These are phyloP conservation scores for Hypoxylon perforatum DNA, from an alignment of 495 filamentous ascomycete species.

Conservation along the genomic window DNA sequence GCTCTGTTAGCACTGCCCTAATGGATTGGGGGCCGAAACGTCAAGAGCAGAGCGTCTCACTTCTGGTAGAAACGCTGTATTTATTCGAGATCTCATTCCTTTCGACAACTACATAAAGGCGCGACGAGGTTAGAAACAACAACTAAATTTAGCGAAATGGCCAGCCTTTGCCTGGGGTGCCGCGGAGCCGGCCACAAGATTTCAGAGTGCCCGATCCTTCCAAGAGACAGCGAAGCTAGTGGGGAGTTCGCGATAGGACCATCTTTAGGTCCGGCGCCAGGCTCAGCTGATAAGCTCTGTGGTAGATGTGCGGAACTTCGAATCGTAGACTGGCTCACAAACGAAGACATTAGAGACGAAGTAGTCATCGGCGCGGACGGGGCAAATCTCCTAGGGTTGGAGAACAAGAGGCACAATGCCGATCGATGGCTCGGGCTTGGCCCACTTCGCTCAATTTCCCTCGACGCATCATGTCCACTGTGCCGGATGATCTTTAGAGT, in stretches of 20 bases:
- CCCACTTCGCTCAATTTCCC: conserved; percentile 15
- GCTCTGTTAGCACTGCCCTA: neutral
- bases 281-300: neutral
- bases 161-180: neutral
- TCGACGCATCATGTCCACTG: conserved; percentile 22
- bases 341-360: neutral
- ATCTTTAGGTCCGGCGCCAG: neutral
- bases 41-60: conserved; percentile 21
- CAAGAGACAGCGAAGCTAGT: neutral
- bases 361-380: neutral
- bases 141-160: neutral
- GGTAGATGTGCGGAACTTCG: neutral
- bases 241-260: neutral
- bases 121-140: too few species aligned
- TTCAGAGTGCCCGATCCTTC: neutral
- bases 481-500: conserved; percentile 37
- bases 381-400: neutral
- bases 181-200: neutral
- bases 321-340: neutral
- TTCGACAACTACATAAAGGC: too few species aligned
- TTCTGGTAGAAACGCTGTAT: too few species aligned
- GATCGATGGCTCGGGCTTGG: conserved; percentile 12
- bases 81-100: too few species aligned
- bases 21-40: conserved; percentile 58
- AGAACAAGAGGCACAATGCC: conserved; percentile 7